phyloP scores from a whole-genome alignment of 192 early-diverging fungal species.

The Backusella westeae region DNA sequence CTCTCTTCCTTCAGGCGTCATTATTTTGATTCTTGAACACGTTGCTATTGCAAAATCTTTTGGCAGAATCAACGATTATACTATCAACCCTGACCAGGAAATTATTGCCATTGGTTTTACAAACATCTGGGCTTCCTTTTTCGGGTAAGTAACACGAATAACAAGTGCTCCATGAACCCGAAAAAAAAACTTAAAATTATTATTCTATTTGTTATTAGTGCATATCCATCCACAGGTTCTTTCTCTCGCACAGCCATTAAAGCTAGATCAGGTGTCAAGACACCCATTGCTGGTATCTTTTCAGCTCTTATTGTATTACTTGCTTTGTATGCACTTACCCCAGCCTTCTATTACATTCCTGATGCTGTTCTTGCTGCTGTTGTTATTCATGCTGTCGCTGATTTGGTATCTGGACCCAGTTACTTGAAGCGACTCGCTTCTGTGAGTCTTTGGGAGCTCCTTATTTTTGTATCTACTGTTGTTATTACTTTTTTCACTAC shows the following conservation, averaged over 20 bases:
- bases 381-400: slow-evolving; percentile 86
- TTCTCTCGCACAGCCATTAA: slow-evolving; percentile 96
- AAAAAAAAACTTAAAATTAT: neutral
- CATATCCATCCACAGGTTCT: slow-evolving; percentile 89
- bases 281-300: slow-evolving; percentile 80
- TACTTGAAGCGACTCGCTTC: slow-evolving; percentile 63
- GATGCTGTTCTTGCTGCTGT: slow-evolving; percentile 78
- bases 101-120: slow-evolving; percentile 86
- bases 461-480: slow-evolving; percentile 50
- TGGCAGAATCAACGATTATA: slow-evolving; percentile 86
- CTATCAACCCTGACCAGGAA: slow-evolving; percentile 82
- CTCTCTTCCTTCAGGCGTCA: slow-evolving; percentile 62
- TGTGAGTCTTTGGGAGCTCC: slow-evolving; percentile 51
- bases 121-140: slow-evolving; percentile 85
- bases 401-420: slow-evolving; percentile 65
- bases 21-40: slow-evolving; percentile 88
- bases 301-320: slow-evolving; percentile 81
- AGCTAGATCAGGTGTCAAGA: slow-evolving; percentile 81
- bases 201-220: slow-evolving; percentile 25
- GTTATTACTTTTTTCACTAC: slow-evolving; percentile 63
- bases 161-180: neutral
- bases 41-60: slow-evolving; percentile 90
- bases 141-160: slow-evolving; percentile 47
- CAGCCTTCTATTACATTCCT: slow-evolving; percentile 87
- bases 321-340: slow-evolving; percentile 80